These are phyloP conservation scores for Calonectria henricotiae DNA, from an alignment of 2,329 filamentous ascomycete species.

Conservation along the genomic window DNA sequence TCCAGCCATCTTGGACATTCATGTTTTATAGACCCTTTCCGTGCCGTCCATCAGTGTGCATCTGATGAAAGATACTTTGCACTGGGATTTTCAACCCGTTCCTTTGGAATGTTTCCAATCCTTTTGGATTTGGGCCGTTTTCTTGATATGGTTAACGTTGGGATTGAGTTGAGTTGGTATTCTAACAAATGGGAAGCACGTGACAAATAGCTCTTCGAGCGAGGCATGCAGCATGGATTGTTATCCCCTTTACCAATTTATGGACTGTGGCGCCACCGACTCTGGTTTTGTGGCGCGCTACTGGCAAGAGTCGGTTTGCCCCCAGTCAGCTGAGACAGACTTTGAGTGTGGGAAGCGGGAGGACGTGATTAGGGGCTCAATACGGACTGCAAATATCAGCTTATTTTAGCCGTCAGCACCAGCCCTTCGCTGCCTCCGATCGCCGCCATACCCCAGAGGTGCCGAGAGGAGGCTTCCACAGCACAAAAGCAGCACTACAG, in stretches of 20 bases:
- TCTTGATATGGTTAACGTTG: background rate
- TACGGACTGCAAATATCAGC: slow-evolving; percentile 4
- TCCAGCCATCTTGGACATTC: too few relatives aligned
- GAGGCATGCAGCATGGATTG: background rate
- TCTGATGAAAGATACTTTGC: too few relatives aligned
- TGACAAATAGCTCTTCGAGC: background rate
- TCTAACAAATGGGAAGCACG: background rate
- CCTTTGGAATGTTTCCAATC: too few relatives aligned
- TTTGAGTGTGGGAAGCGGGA: background rate
- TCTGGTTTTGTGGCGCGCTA: slow-evolving; percentile 1
- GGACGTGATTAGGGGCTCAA: background rate
- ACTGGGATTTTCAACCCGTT: too few relatives aligned
- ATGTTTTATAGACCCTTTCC: too few relatives aligned
- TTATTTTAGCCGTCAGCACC: slow-evolving; percentile 22
- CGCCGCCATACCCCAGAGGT: background rate
- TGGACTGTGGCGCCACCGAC: background rate
- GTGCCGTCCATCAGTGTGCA: too few relatives aligned
- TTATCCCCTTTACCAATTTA: background rate
- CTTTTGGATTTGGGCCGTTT: too few relatives aligned
- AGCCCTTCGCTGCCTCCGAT: background rate
- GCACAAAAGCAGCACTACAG: too few relatives aligned
- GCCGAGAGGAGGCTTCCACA: background rate
- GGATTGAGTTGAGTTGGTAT: background rate
- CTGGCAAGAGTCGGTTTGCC: background rate
- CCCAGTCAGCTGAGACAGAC: slow-evolving; percentile 12